Base-by-base conservation (phyloP, 441 rosid genomes). In the Lepidium campestre region DNA sequence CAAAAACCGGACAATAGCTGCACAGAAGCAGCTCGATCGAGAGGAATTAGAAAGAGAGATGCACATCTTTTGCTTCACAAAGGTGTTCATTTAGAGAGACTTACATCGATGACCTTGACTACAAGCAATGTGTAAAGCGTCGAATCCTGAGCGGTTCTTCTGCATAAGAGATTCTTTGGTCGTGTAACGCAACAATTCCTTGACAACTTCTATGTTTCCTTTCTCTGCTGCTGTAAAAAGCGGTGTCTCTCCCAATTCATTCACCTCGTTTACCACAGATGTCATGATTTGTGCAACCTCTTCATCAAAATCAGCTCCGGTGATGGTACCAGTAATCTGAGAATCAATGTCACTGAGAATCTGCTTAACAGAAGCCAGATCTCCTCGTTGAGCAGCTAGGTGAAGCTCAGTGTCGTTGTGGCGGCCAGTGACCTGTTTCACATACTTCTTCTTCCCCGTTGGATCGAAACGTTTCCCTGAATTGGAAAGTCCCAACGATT, bases 391-490 rank as follows among this genome's bases (percentile, higher is more conserved):
- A 10, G 96, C 95, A 5, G 95, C 96, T 70, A 90, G 65, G 77
- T 93, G 97, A 48, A 93, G 81, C 83, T 87, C 98, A n/a, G 96
- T 93, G 78, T 93, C 95, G 75, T 93, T 85, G 77, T 83, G 91
- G 47, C 93, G 94, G 14, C 97, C 98, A 0, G 96, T 93, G 62
- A 90, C 97, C 66, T 93, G 98, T 81, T 88, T 88, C 55, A 90
- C 90, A 19, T 90, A 90, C 84, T 90, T 86, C 80, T 85, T 93
- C 69, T 75, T 86, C 19, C 82, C 83, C 17, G 76, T 65, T 48
- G 74, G 83, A 67, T 93, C 98, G 25, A 83, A 76, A 40, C 98
- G 79, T 83, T 90, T 88, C 3, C 93, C 85, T 1, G 94, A 90
- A 47, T 79, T 82, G 25, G 92, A 87, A 42, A 75, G 58, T n/a